Base-by-base conservation (phyloP, 352 stramenopile genomes). In the Pythium pectinolyticum region DNA sequence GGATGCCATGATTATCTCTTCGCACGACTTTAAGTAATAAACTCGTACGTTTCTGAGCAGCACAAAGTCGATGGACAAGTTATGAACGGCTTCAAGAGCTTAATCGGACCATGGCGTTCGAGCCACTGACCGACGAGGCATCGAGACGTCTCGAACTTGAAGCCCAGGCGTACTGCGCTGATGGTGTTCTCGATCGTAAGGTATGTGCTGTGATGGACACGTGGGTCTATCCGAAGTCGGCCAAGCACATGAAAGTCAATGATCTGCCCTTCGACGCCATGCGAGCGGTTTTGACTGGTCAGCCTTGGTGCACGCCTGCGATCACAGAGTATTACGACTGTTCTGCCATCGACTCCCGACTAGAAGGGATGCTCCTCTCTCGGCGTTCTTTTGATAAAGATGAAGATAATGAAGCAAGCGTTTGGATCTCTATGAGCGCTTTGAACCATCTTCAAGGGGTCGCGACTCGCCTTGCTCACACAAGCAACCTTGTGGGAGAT, bases 311-410 rank as follows among this genome's bases (percentile, higher is more conserved):
- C 28, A 49, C 49, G 15, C 20, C n/a, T 15, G 19, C 10, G 1
- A 56, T 61, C 24, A 31, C 5, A 2, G 39, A 61, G 2, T 51
- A 66, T n/a, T 69, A 71, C 46, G 62, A 74, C 43, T 74, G 54
- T 40, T 71, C 62, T 3, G 9, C 15, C 1, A 48, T 71, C 27
- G 62, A 70, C 20, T 0, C 8, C 17, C 41, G 59, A 1, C 31
- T 72, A 0, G 2, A 11, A 37, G 65, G 50, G 2, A 24, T 72
- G 17, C 35, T 72, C 8, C 27, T 72, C 1, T 68, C 65, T 8
- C n/a, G 15, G 25, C 34, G 35, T 32, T 53, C 40, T 32, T 61
- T 72, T 51, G 17, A 47, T 4, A 2, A 32, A 9, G 41, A 30
- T 22, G 46, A 57, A 7, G 39, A 49, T 19, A 41, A 47, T 12